These are phyloP conservation scores for Colletotrichum falcatum DNA, from an alignment of 2,329 filamentous ascomycete species.

Conservation along the genomic window DNA sequence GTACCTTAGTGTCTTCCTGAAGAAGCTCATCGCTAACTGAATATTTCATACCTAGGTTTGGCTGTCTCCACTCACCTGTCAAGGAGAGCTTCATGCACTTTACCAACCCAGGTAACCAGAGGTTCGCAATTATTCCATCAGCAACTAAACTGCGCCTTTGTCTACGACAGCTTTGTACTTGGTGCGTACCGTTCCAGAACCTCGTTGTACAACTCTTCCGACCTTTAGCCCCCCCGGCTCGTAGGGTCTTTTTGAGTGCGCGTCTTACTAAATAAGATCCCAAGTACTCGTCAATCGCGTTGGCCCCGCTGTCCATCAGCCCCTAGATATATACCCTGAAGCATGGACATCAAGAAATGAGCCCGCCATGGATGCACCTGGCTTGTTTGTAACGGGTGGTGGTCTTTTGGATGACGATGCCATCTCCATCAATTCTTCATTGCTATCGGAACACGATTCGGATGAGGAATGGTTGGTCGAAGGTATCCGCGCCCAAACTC, in stretches of 20 bases:
- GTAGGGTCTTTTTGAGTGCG: not conserved
- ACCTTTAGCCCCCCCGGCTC: not conserved
- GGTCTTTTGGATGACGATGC: slow-evolving; percentile 44
- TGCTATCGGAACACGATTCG: slow-evolving; percentile 50
- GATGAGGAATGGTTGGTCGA: slow-evolving; percentile 64
- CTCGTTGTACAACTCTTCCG: not conserved
- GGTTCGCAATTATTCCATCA: not conserved
- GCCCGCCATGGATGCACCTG: slow-evolving; percentile 18
- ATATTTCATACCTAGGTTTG: not conserved
- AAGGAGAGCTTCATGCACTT: not conserved
- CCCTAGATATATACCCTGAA: too few species aligned
- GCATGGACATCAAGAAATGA: not conserved
- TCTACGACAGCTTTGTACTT: too few species aligned
- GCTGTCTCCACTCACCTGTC: not conserved
- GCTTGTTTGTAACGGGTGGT: slow-evolving; percentile 26
- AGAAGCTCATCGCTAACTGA: slow-evolving; percentile 8
- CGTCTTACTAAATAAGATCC: not conserved
- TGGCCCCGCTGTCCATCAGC: not conserved
- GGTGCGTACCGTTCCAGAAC: not conserved
- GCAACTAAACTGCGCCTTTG: not conserved
- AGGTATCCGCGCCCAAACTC: slow-evolving; percentile 50
- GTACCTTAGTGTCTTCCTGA: too few species aligned
- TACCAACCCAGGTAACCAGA: not conserved
- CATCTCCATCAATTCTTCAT: slow-evolving; percentile 50
- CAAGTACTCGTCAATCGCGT: too few species aligned